Evolutionary conservation across 371 early-diverging fungal genomes (phyloP).

Genomic region (Rhizopus sp.): DNA sequence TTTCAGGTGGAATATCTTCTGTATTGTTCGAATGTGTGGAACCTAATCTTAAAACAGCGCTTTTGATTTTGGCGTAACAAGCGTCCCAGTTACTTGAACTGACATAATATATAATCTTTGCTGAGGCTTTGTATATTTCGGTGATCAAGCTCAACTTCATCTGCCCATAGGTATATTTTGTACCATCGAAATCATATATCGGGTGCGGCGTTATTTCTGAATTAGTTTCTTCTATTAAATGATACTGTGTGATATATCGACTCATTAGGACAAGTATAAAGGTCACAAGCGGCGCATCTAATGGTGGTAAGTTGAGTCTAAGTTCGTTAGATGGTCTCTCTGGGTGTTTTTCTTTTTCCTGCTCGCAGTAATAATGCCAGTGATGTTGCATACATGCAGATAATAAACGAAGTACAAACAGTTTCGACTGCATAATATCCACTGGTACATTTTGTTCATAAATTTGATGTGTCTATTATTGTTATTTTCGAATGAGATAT

Average conservation of each 20-base stretch:
- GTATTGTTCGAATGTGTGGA: slow-evolving; percentile 42
- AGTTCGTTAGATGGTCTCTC: slow-evolving; percentile 16
- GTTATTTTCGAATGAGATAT: neutral
- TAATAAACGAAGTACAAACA: slow-evolving; percentile 72
- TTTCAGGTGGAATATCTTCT: slow-evolving; percentile 61
- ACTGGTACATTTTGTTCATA: slow-evolving; percentile 58
- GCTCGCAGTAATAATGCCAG: slow-evolving; percentile 47
- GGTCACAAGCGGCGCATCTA: slow-evolving; percentile 72
- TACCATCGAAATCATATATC: slow-evolving; percentile 13
- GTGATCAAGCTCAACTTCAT: slow-evolving; percentile 45
- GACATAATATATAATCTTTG: slow-evolving; percentile 77
- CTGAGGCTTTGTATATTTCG: slow-evolving; percentile 68
- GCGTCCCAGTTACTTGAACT: slow-evolving; percentile 83
- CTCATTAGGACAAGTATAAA: slow-evolving; percentile 66
- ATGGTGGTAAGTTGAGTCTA: slow-evolving; percentile 46
- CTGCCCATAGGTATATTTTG: slow-evolving; percentile 32
- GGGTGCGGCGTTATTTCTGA: neutral
- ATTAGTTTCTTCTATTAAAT: slow-evolving; percentile 38
- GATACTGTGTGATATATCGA: slow-evolving; percentile 63
- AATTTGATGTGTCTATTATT: slow-evolving; percentile 28
- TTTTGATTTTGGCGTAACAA: slow-evolving; percentile 72
- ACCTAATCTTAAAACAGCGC: slow-evolving; percentile 47
- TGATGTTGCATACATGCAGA: slow-evolving; percentile 76
- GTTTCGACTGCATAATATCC: slow-evolving; percentile 75
- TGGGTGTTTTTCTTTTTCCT: slow-evolving; percentile 17